Conservation (phyloP, 2,329 filamentous ascomycete genomes). For the Colletotrichum destructivum region DNA sequence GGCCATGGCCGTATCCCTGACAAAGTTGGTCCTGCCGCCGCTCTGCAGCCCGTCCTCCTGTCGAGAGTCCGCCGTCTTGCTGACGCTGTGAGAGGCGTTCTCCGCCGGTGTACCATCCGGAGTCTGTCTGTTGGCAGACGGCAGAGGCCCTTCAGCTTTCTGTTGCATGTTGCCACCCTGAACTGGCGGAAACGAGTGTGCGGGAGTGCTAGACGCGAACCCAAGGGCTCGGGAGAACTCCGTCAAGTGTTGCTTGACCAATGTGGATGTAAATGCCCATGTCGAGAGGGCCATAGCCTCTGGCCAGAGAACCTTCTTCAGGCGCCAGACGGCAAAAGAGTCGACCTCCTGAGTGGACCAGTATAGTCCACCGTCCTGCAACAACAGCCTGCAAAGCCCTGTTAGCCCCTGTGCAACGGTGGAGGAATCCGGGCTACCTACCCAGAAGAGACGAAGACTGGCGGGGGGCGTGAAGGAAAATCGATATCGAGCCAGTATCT, state of each 20-base stretch:
- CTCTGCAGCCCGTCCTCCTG: conserved; percentile 29
- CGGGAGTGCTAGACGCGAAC: conserved; percentile 48
- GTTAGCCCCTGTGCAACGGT: conserved; percentile 43
- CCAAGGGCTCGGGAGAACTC: conserved; percentile 64
- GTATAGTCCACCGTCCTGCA: conserved; percentile 64
- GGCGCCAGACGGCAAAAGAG: conserved; percentile 58
- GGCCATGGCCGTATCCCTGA: conserved; percentile 42
- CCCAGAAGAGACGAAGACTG: conserved; percentile 73
- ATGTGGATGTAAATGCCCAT: conserved; percentile 66
- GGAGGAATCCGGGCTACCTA: conserved; percentile 54
- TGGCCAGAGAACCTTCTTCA: conserved; percentile 69
- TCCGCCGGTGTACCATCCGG: conserved; percentile 39
- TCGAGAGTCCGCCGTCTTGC: conserved; percentile 26
- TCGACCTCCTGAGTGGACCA: conserved; percentile 66
- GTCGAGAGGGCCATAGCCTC: conserved; percentile 64
- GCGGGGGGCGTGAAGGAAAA: conserved; percentile 72
- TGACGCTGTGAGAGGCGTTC: conserved; percentile 31
- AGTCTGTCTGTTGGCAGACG: conserved; percentile 38
- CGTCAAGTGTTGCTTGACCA: conserved; percentile 61
- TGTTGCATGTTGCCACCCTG: conserved; percentile 15
- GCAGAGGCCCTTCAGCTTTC: conserved; percentile 32
- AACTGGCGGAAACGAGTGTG: not conserved
- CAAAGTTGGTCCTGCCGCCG: conserved; percentile 43
- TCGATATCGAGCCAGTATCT: conserved; percentile 74
- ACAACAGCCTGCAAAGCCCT: conserved; percentile 58